Base-by-base conservation (phyloP, 208 protist species). In the Phytomonas sp. region DNA sequence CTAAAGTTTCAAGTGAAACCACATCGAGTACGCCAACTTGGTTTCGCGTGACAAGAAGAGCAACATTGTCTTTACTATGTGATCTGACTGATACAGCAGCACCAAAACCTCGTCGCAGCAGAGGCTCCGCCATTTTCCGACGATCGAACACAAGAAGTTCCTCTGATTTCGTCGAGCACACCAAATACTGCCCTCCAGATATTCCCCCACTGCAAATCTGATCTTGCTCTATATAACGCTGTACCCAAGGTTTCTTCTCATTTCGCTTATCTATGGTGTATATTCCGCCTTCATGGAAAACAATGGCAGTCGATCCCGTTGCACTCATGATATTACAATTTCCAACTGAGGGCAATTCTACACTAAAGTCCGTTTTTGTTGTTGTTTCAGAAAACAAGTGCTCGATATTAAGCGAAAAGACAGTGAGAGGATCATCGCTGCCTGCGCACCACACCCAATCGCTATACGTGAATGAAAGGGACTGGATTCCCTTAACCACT, bases 31-130 rank as follows among this genome's bases (percentile, higher is more conserved):
- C 60, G 23, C 72, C 81, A 3, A 75, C 71, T 31, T 70, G 34
- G n/a, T 74, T 69, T n/a, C 63, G 64, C 52, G 72, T 70, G 29
- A 86, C 70, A 10, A 86, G 71, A 16, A 86, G 67, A 7, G 70
- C 75, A 37, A 61, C 71, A 37, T 52, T 49, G 40, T 49, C 40
- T 49, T 49, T 49, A 12, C 14, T 49, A 49, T 49, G 40, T 12
- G 40, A 49, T 16, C 40, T 10, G 19, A 49, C 40, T 49, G 40
- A 49, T 49, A 19, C 40, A 23, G 40, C 40, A 49, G 40, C 14
- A 49, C 40, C 40, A 4, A 49, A 49, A 19, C 14, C 3, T 49
- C 40, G 40, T 49, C 40, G 40, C 40, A 49, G 14, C 40, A 49
- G 19, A 49, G 40, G 40, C 40, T 49, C 40, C 40, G 40, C 40